Conservation (phyloP, 768 basidiomycete genomes). For the Lepiota venenata region DNA sequence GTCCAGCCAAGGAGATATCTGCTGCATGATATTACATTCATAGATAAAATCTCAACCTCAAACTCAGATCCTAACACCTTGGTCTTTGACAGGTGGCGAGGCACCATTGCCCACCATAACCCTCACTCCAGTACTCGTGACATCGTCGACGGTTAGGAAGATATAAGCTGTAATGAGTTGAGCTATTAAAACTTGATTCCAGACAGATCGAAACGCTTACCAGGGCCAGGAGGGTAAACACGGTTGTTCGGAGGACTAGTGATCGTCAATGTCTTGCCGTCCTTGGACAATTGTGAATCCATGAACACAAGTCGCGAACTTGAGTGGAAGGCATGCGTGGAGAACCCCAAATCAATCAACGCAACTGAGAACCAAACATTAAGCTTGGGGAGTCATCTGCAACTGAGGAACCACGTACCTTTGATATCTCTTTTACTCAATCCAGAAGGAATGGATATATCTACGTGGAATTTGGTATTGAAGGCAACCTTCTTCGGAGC, state of each 20-base stretch:
- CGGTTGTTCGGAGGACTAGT: slow-evolving; percentile 28
- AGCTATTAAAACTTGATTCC: too few species aligned
- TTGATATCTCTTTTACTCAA: slow-evolving; percentile 22
- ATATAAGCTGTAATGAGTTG: too few species aligned
- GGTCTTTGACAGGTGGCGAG: too few species aligned
- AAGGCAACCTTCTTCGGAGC: slow-evolving; percentile 31
- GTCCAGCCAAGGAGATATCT: too few species aligned
- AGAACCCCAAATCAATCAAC: slow-evolving; percentile 34
- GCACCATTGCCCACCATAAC: too few species aligned
- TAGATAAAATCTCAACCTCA: too few species aligned
- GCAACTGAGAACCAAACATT: slow-evolving; percentile 22
- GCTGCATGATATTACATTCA: too few species aligned
- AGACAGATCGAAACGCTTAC: too few species aligned
- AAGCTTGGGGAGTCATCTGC: too few species aligned
- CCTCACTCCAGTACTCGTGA: too few species aligned
- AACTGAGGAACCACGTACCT: slow-evolving; percentile 17
- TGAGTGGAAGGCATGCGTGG: slow-evolving; percentile 34
- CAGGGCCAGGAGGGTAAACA: slow-evolving; percentile 36
- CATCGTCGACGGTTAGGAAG: too few species aligned
- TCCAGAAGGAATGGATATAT: slow-evolving; percentile 24
- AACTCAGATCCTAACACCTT: too few species aligned
- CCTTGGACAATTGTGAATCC: slow-evolving; percentile 17
- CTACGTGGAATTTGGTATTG: slow-evolving; percentile 26
- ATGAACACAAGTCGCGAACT: slow-evolving; percentile 25
- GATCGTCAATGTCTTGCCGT: slow-evolving; percentile 27